These are phyloP conservation scores for Elsinoe batatas DNA, from an alignment of 2,329 filamentous ascomycete genomes.

Conservation along the genomic window DNA sequence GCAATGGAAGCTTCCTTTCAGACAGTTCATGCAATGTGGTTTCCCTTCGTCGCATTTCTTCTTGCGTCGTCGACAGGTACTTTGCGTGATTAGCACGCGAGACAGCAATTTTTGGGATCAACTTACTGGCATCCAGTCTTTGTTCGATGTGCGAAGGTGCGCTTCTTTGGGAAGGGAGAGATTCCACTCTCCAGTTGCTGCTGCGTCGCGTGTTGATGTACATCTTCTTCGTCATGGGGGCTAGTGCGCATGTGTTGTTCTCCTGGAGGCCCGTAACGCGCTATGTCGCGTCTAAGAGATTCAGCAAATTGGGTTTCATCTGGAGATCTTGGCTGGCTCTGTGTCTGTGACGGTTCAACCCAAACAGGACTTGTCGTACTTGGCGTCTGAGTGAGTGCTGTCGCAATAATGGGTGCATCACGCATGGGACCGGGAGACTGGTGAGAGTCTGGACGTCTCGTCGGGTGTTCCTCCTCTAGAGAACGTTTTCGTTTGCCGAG, in stretches of 20 bases:
- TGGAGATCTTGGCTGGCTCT: neutral
- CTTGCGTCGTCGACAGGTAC: slow-evolving; percentile 52
- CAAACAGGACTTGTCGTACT: neutral
- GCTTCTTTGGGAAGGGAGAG: neutral
- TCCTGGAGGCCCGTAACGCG: neutral
- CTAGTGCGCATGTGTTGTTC: neutral
- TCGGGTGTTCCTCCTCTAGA: neutral
- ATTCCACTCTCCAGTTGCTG: neutral
- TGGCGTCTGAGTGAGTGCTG: neutral
- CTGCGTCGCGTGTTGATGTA: neutral
- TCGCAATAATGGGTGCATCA: neutral
- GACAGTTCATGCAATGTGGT: slow-evolving; percentile 86
- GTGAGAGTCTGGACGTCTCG: neutral
- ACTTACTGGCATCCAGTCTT: slow-evolving; percentile 12
- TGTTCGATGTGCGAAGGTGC: slow-evolving; percentile 7
- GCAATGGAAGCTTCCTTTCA: slow-evolving; percentile 80
- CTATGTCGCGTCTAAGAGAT: slow-evolving; percentile 2
- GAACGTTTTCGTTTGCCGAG: slow-evolving; percentile 11
- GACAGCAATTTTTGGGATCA: neutral
- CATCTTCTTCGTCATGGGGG: neutral
- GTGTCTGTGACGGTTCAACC: neutral
- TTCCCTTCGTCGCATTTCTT: slow-evolving; percentile 97
- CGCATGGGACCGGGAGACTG: neutral
- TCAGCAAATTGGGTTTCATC: slow-evolving; percentile 4
- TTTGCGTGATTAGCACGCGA: neutral